phyloP scores from a whole-genome alignment of 768 basidiomycete species.

The Brasilioporus rufonigricans region DNA sequence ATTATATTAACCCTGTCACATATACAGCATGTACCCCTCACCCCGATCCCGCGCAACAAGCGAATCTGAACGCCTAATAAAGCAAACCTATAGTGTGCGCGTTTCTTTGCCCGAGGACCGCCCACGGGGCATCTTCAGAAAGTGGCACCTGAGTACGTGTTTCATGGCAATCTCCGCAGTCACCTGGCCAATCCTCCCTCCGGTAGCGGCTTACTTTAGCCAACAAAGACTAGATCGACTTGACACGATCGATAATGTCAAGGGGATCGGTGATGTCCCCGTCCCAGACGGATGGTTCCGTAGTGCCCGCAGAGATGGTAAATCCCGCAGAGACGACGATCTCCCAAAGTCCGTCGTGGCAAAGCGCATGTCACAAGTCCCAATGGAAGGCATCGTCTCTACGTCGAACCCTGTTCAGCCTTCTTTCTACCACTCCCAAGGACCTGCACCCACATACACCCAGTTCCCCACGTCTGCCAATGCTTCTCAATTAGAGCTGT shows the following conservation, averaged over 20 bases:
- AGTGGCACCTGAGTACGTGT: conserved; percentile 53
- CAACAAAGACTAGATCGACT: conserved; percentile 71
- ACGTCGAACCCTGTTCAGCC: conserved; percentile 18
- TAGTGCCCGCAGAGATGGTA: conserved; percentile 70
- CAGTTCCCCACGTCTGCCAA: conserved; percentile 34
- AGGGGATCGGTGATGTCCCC: conserved; percentile 57
- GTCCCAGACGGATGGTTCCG: conserved; percentile 80
- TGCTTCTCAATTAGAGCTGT: conserved; percentile 25
- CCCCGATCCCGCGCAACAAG: conserved; percentile 39
- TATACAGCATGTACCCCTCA: conserved; percentile 37
- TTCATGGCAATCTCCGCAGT: conserved; percentile 32
- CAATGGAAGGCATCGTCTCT: conserved; percentile 29
- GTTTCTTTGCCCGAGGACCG: conserved; percentile 46
- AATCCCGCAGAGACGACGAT: conserved; percentile 38
- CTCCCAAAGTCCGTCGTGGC: conserved; percentile 49
- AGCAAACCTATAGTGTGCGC: conserved; percentile 54
- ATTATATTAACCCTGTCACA: conserved; percentile 15
- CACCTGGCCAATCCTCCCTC: conserved; percentile 7
- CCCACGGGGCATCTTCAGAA: conserved; percentile 40
- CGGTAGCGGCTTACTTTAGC: conserved; percentile 79
- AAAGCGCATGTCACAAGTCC: conserved; percentile 34
- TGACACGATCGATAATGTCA: conserved; percentile 68
- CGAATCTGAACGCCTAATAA: conserved; percentile 45
- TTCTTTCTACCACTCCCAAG: conserved; percentile 23
- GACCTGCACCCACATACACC: conserved; percentile 23